Conservation (phyloP, 768 basidiomycete species). For the Termitomyces sp. region DNA sequence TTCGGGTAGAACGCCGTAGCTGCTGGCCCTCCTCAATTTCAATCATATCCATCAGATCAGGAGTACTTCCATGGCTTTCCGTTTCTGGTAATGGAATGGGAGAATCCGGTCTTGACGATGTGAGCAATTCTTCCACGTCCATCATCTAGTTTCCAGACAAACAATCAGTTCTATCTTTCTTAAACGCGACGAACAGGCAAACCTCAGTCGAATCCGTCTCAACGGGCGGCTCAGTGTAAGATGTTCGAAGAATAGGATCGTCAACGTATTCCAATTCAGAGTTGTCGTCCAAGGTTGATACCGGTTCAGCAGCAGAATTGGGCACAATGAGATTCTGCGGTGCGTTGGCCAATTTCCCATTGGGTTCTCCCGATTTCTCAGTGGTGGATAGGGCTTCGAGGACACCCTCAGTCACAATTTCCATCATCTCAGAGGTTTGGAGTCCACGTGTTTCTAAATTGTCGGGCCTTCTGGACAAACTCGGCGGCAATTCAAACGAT, state of each 20-base stretch:
- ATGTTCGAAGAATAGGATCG: background rate
- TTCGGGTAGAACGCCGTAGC: conserved; percentile 10
- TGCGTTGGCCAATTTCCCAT: background rate
- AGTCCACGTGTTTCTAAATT: background rate
- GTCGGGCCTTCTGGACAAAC: background rate
- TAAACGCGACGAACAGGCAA: background rate
- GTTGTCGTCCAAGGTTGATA: background rate
- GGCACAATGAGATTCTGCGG: background rate
- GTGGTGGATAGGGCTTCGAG: too few relatives aligned
- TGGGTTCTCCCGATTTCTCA: background rate
- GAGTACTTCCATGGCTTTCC: background rate
- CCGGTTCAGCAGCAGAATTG: background rate
- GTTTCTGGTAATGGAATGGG: background rate
- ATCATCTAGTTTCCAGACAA: conserved; percentile 5
- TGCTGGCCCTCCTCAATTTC: background rate
- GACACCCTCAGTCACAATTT: background rate
- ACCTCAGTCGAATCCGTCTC: conserved; percentile 7
- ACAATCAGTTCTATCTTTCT: background rate
- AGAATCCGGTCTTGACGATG: background rate
- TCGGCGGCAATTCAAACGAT: background rate
- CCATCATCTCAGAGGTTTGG: background rate
- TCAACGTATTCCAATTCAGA: conserved; percentile 11
- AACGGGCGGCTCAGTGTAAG: background rate
- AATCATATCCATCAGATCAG: background rate
- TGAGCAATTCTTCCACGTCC: conserved; percentile 12